A percentile compares a stretch with the other conserved stretches of the same genome.
These are phyloP conservation scores for Sphagnum magellanicum DNA, from an alignment of 228 moss, liverwort and hornwort genomes.

Conservation along the genomic window DNA sequence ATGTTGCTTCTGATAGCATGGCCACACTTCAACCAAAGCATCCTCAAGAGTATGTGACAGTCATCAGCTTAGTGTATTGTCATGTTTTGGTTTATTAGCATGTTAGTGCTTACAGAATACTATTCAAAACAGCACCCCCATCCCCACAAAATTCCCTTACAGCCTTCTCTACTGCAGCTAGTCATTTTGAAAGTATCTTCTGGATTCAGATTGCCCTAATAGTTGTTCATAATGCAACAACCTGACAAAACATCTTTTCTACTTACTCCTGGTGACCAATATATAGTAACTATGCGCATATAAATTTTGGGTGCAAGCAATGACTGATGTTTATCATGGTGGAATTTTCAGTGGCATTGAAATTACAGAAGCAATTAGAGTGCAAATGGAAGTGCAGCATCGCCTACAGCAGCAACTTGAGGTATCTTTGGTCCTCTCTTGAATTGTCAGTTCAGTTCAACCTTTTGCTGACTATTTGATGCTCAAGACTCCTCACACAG, in stretches of 20 bases:
- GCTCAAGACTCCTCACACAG: no score
- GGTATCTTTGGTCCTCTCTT: slow-evolving; percentile 26
- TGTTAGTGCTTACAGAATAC: not conserved
- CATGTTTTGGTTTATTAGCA: not conserved
- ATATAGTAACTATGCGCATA: no score
- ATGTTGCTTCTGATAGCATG: slow-evolving; percentile 44
- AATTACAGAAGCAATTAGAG: slow-evolving; percentile 81
- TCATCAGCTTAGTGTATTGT: not conserved
- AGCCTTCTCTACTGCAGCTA: no score
- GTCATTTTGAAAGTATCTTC: no score
- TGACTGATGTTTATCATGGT: no score
- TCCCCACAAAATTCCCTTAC: no score
- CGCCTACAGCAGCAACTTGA: slow-evolving; percentile 89
- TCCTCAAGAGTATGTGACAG: slow-evolving; percentile 57
- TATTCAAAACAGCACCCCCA: not conserved
- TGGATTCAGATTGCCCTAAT: no score
- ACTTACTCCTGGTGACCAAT: no score
- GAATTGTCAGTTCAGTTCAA: not conserved
- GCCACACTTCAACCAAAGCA: slow-evolving; percentile 39
- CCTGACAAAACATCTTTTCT: no score
- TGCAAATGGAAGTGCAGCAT: slow-evolving; percentile 98
- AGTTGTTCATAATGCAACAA: no score
- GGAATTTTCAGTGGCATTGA: slow-evolving; percentile 48
- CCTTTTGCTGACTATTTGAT: not conserved
- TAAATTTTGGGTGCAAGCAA: no score